Evolutionary conservation across 257 asterid genomes (phyloP).

Genomic region (Scutellaria baicalensis): DNA sequence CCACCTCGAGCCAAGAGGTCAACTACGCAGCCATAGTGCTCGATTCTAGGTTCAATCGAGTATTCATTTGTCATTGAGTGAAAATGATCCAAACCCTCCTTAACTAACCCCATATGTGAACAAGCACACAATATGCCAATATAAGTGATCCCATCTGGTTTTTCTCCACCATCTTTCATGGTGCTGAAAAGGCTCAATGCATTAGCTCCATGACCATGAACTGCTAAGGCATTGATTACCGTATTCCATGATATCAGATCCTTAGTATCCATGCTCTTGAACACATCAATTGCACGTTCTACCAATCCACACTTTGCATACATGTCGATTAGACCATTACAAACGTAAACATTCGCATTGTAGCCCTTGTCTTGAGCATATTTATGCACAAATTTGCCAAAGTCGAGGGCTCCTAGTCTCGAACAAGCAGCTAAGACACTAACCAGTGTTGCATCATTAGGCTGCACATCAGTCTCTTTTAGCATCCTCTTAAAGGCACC

Average conservation of each 20-base stretch:
- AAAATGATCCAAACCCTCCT: conserved; percentile 52
- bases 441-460: conserved; percentile 72
- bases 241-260: conserved; percentile 86
- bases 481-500: conserved; percentile 55
- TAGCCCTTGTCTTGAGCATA: conserved; percentile 47
- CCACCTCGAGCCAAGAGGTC: conserved; percentile 76
- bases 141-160: conserved; percentile 72
- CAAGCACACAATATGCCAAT: conserved; percentile 71
- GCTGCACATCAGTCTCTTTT: conserved; percentile 43
- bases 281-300: conserved; percentile 42
- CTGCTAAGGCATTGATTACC: conserved; percentile 69
- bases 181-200: conserved; percentile 50
- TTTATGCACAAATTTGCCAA: conserved; percentile 65
- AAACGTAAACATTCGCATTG: conserved; percentile 42
- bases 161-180: conserved; percentile 48
- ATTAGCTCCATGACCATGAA: conserved; percentile 69
- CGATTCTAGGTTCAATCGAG: conserved; percentile 45
- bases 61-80: conserved; percentile 42
- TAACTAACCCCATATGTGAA: conserved; percentile 75
- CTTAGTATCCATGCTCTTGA: conserved; percentile 43
- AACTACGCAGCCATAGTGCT: conserved; percentile 86
- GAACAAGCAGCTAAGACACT: conserved; percentile 66
- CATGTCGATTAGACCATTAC: conserved; percentile 72
- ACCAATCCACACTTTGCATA: conserved; percentile 82
- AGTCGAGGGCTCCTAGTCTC: conserved; percentile 63